phyloP scores from a whole-genome alignment of 2,329 filamentous ascomycete species.

The Fusarium hostae region DNA sequence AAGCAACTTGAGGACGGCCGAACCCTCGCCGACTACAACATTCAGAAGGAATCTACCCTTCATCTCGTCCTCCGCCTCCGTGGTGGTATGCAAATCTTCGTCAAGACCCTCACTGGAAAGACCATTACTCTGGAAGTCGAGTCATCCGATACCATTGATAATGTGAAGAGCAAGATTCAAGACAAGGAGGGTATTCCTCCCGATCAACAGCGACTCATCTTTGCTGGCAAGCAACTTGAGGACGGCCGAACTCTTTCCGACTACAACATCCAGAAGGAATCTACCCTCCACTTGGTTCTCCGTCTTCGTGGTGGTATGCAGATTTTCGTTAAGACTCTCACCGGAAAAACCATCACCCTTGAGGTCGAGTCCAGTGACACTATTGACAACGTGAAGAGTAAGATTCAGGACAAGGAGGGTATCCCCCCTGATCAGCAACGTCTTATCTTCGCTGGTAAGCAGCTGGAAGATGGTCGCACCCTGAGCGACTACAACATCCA shows the following conservation, averaged over 20 bases:
- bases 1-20: constrained; percentile 97
- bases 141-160: constrained; percentile 90
- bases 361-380: constrained; percentile 92
- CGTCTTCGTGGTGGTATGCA: constrained; percentile 85
- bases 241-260: constrained; percentile 91
- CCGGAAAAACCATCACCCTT: constrained; percentile 93
- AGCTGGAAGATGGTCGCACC: constrained; percentile 92
- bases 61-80: constrained; percentile 88
- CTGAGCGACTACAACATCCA: constrained; percentile 96
- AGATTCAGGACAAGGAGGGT: constrained; percentile 99
- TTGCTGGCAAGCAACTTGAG: constrained; percentile 92
- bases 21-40: constrained; percentile 92
- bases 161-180: constrained; percentile 93
- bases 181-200: constrained; percentile 94
- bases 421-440: constrained; percentile 97
- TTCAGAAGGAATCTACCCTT: constrained; percentile 90
- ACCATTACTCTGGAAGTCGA: constrained; percentile 95
- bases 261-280: constrained; percentile 97
- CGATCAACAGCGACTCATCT: constrained; percentile 93
- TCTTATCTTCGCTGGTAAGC: constrained; percentile 95
- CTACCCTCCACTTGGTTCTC: constrained; percentile 82
- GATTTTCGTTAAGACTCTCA: constrained; percentile 83
- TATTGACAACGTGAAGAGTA: constrained; percentile 96
- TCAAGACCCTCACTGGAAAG: constrained; percentile 90
- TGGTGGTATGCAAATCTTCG: constrained; percentile 90